These are phyloP conservation scores for Solanum hybrid DNA, from an alignment of 305 asterid species.

Conservation along the genomic window DNA sequence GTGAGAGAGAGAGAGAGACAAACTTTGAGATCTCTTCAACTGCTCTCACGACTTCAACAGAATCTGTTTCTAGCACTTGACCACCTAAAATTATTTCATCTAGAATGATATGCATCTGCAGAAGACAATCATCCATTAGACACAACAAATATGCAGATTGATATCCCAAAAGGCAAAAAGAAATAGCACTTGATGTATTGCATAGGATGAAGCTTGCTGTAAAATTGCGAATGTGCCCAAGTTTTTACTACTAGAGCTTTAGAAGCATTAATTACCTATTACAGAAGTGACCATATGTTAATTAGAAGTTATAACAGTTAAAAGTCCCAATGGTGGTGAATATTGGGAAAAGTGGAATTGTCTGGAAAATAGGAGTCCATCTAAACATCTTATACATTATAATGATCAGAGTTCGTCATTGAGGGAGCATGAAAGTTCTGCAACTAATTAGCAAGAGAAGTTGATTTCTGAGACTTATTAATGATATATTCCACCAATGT, in stretches of 20 bases:
- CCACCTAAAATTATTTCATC: conserved; percentile 33
- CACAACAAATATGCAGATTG: not conserved
- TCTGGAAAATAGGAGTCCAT: not conserved
- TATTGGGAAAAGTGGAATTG: not conserved
- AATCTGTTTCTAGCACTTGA: conserved; percentile 28
- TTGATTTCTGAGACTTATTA: not conserved
- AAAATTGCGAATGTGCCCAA: not conserved
- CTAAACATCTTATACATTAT: not conserved
- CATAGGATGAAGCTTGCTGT: not conserved
- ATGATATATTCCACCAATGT: not conserved
- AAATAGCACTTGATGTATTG: not conserved
- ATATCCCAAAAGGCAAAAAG: not conserved
- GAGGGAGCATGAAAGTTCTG: not conserved
- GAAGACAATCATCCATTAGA: not conserved
- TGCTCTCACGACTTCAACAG: conserved; percentile 18
- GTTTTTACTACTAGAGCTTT: not conserved
- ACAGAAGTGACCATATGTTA: not conserved
- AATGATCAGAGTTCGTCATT: not conserved
- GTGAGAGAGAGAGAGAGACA: conserved; percentile 4
- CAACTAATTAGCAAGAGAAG: not conserved
- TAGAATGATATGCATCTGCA: conserved; percentile 25
- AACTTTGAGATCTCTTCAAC: conserved; percentile 26
- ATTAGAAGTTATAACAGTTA: not conserved
- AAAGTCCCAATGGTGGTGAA: not conserved
- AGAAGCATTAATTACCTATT: not conserved